Conservation (phyloP, 1,284 basidiomycete species). For the Irpex rosettiformis region DNA sequence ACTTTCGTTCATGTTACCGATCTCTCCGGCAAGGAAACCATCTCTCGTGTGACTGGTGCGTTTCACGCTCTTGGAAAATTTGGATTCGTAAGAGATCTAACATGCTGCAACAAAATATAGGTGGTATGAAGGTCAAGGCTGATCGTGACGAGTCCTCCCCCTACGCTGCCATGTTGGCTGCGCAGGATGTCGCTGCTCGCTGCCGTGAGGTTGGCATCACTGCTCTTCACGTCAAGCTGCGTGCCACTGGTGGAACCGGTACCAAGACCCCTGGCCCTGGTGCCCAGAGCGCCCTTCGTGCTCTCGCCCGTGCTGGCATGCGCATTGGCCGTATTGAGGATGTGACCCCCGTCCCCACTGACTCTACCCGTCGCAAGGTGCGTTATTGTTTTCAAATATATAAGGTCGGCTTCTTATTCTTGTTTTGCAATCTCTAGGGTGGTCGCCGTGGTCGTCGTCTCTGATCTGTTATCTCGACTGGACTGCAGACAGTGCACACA, state of each 20-base stretch:
- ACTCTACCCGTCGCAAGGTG: slow-evolving; percentile 96
- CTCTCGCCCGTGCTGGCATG: slow-evolving; percentile 98
- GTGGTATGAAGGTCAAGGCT: slow-evolving; percentile 99
- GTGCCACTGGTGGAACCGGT: slow-evolving; percentile 97
- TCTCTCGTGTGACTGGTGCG: slow-evolving; percentile 94
- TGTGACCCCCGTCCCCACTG: slow-evolving; percentile 96
- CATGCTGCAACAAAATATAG: slow-evolving; percentile 36
- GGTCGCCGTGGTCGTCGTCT: slow-evolving; percentile 99
- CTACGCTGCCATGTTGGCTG: slow-evolving; percentile 99
- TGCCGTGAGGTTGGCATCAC: slow-evolving; percentile 99
- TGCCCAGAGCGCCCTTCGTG: slow-evolving; percentile 97
- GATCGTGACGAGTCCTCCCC: slow-evolving; percentile 99
- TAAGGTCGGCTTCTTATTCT: slow-evolving; percentile 9
- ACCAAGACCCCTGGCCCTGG: slow-evolving; percentile 99
- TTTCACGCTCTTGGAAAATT: slow-evolving; percentile 14
- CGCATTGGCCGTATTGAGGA: slow-evolving; percentile 97
- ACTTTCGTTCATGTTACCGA: slow-evolving; percentile 99
- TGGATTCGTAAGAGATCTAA: not conserved
- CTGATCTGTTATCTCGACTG: slow-evolving; percentile 36
- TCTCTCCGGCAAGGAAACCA: slow-evolving; percentile 98
- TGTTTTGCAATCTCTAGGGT: slow-evolving; percentile 55
- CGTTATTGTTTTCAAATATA: slow-evolving; percentile 16
- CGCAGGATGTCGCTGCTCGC: slow-evolving; percentile 93
- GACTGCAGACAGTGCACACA: slow-evolving; percentile 13
- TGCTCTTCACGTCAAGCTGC: slow-evolving; percentile 96